These are phyloP conservation scores for Halteria grandinella DNA, from an alignment of 73 alveolate species.

Conservation along the genomic window DNA sequence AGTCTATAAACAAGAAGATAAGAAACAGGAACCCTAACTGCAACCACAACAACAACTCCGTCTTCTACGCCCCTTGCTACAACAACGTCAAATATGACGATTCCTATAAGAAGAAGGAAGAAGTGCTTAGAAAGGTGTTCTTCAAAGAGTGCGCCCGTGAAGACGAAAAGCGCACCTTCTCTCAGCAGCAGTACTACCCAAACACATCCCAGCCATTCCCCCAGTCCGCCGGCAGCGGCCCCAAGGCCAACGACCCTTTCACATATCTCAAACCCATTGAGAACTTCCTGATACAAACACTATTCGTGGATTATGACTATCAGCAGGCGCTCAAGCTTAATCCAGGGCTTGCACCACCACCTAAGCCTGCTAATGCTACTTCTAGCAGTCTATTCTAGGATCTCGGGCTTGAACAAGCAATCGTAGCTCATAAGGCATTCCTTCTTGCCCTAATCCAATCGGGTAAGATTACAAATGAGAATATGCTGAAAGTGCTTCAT, in stretches of 20 bases:
- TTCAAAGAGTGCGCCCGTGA: slow-evolving; percentile 57
- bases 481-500: slow-evolving; percentile 45
- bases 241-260: slow-evolving; percentile 10
- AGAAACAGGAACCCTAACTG: slow-evolving; percentile 71
- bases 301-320: background rate
- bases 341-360: background rate
- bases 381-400: too few relatives aligned
- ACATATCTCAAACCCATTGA: slow-evolving; percentile 31
- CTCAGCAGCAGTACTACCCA: background rate
- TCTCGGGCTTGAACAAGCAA: slow-evolving; percentile 27
- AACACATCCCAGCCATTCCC: too few relatives aligned
- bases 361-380: background rate
- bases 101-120: slow-evolving; percentile 64
- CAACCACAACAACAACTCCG: slow-evolving; percentile 59
- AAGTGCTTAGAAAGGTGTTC: slow-evolving; percentile 58
- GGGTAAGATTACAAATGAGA: slow-evolving; percentile 27
- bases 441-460: slow-evolving; percentile 39
- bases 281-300: background rate
- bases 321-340: background rate
- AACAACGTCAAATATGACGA: slow-evolving; percentile 63
- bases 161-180: slow-evolving; percentile 32
- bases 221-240: too few relatives aligned
- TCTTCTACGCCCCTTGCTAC: slow-evolving; percentile 61
- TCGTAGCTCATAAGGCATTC: slow-evolving; percentile 33
- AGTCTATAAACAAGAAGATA: slow-evolving; percentile 25